These are phyloP conservation scores for Malus hybrid DNA, from an alignment of 331 rosid genomes.

Conservation along the genomic window DNA sequence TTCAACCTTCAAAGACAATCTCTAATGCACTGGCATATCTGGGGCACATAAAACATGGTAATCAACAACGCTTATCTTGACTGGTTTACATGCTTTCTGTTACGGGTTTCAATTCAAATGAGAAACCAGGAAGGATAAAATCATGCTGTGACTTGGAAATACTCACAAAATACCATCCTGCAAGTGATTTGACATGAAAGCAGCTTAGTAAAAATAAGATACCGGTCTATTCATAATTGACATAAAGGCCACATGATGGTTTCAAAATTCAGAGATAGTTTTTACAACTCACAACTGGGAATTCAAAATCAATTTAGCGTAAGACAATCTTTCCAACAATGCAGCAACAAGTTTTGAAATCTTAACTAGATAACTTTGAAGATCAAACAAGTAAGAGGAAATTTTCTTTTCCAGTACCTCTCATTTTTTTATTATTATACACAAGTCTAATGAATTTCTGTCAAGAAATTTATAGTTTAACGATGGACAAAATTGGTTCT, in stretches of 20 bases:
- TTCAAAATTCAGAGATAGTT: background rate
- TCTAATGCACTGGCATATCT: slow-evolving; percentile 27
- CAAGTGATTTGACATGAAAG: background rate
- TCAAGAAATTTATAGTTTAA: background rate
- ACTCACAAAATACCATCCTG: background rate
- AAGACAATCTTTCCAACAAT: background rate
- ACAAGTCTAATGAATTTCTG: background rate
- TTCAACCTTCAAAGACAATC: slow-evolving; percentile 33
- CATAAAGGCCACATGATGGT: background rate
- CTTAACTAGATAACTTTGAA: background rate
- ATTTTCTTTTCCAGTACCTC: background rate
- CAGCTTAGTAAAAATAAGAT: background rate
- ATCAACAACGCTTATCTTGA: no score
- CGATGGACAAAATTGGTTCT: background rate
- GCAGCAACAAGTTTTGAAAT: background rate
- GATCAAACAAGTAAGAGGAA: background rate
- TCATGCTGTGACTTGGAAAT: background rate
- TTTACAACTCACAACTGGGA: background rate
- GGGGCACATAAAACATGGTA: slow-evolving; percentile 21
- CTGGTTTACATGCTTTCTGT: background rate
- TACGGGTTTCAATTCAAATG: background rate
- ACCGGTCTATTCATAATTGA: background rate
- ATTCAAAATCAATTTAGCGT: no score
- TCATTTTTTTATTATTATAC: background rate
- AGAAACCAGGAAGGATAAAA: background rate